A percentile compares a stretch with the other conserved stretches of the same genome.
Conservation (phyloP, 345 rosid species). For the Alliaria petiolata region DNA sequence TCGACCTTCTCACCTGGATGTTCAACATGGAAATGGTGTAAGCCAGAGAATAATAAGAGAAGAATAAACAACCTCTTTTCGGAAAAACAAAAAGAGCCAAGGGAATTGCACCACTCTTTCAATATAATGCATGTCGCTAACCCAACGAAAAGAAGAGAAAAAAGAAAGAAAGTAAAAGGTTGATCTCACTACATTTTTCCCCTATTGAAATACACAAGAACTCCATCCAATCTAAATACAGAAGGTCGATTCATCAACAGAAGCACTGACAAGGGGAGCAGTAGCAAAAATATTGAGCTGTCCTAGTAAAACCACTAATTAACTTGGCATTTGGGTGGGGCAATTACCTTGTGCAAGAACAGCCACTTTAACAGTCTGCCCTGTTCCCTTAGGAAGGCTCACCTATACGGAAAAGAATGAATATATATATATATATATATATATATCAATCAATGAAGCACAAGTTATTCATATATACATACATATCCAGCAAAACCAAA, state of each 20-base stretch:
- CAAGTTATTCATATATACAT: too few species aligned
- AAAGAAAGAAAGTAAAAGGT: background rate
- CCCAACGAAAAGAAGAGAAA: background rate
- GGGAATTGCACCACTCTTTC: too few species aligned
- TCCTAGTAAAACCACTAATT: background rate
- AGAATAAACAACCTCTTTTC: too few species aligned
- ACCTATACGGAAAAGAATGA: constrained; percentile 63
- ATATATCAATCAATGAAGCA: background rate
- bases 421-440: too few species aligned
- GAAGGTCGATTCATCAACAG: too few species aligned
- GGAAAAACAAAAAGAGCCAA: too few species aligned
- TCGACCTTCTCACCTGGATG: constrained; percentile 88
- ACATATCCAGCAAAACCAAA: background rate
- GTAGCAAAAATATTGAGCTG: background rate
- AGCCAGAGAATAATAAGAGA: background rate
- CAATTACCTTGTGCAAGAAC: constrained; percentile 94
- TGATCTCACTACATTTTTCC: background rate
- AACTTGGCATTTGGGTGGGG: background rate
- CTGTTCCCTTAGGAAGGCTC: constrained; percentile 96
- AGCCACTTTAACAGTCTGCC: constrained; percentile 85
- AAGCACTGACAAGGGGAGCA: background rate
- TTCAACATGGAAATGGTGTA: constrained; percentile 7
- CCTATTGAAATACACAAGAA: background rate
- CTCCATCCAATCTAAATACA: background rate
- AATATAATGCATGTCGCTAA: background rate